Percentiles rank a stretch among this genome's conserved stretches.
Conservation (phyloP, 441 rosid genomes). For the Pelargonium citronellum region DNA sequence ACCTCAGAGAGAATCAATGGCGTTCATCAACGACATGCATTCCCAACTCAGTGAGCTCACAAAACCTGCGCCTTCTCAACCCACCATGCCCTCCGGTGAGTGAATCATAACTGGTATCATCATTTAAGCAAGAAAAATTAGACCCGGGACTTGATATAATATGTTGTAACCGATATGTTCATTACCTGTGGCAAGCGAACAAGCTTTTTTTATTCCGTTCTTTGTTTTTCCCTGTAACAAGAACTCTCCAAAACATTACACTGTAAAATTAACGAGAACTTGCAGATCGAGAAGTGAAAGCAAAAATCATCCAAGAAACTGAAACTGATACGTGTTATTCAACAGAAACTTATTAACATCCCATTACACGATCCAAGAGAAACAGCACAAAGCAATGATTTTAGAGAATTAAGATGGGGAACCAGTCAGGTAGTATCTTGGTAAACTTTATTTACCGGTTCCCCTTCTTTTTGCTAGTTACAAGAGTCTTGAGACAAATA, state of each 20-base stretch:
- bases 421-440: background rate
- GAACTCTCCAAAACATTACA: no score
- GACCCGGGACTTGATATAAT: no score
- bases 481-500: background rate
- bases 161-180: no score
- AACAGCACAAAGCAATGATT: background rate
- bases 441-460: constrained; percentile 1
- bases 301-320: background rate
- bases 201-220: no score
- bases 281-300: background rate
- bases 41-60: constrained; percentile 39
- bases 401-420: background rate
- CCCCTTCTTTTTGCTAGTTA: background rate
- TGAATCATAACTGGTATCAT: no score
- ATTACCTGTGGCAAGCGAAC: no score
- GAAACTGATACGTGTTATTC: background rate
- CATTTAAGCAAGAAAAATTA: no score
- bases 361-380: background rate
- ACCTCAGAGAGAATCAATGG: constrained; percentile 42
- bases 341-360: constrained; percentile 1
- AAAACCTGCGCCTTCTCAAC: constrained; percentile 14
- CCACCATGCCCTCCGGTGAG: background rate
- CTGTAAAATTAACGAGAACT: no score
- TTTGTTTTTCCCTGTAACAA: no score
- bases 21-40: constrained; percentile 44